Conservation (phyloP, 1,284 basidiomycete species). For the Mycena sp. region DNA sequence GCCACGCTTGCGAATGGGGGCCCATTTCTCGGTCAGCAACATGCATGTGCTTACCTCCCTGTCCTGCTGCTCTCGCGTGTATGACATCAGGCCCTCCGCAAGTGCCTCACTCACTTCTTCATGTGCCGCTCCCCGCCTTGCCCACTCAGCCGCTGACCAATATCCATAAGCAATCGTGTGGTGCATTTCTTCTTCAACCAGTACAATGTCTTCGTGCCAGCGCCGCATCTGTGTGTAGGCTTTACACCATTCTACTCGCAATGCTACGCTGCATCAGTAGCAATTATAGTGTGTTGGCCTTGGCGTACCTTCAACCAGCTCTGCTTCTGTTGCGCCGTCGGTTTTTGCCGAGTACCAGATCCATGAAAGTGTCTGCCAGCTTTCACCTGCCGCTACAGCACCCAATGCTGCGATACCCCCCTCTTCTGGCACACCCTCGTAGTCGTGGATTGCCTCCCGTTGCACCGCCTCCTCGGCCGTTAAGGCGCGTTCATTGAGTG, state of each 20-base stretch:
- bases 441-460: background rate
- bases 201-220: background rate
- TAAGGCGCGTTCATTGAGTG: conserved; percentile 20
- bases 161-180: background rate
- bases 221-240: background rate
- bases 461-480: conserved; percentile 17
- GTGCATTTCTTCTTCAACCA: conserved; percentile 16
- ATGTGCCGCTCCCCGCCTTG: background rate
- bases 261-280: background rate
- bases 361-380: conserved; percentile 2
- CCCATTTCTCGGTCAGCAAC: background rate
- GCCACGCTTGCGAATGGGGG: background rate
- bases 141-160: background rate
- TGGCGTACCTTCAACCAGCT: conserved; percentile 5
- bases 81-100: background rate
- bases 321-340: background rate
- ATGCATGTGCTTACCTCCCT: background rate
- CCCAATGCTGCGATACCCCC: background rate
- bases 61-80: background rate
- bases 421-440: background rate
- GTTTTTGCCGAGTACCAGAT: conserved; percentile 2
- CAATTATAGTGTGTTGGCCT: background rate
- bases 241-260: conserved; percentile 14
- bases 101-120: background rate
- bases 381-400: conserved; percentile 1